These are phyloP conservation scores for Rhizopus stolonifer DNA, from an alignment of 371 early-diverging fungal species.

Conservation along the genomic window DNA sequence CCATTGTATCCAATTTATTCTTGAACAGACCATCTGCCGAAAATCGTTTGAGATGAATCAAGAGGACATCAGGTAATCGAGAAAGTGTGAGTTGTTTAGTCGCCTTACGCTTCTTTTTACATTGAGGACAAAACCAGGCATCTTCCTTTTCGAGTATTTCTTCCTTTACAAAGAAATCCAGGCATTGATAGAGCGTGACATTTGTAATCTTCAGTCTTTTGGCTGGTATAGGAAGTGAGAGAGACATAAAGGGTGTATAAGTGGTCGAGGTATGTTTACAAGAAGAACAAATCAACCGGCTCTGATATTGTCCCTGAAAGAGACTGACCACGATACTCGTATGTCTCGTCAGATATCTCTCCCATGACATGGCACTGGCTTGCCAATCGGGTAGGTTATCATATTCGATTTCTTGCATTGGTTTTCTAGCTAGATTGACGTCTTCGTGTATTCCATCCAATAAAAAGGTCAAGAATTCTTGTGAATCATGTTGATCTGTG, in stretches of 20 bases:
- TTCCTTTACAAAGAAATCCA: slow-evolving; percentile 80
- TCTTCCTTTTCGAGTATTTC: slow-evolving; percentile 89
- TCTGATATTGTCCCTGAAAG: slow-evolving; percentile 88
- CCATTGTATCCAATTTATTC: slow-evolving; percentile 87
- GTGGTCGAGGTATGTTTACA: slow-evolving; percentile 89
- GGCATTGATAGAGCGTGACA: slow-evolving; percentile 75
- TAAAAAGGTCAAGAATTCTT: slow-evolving; percentile 73
- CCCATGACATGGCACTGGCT: slow-evolving; percentile 76
- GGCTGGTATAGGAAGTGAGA: slow-evolving; percentile 90
- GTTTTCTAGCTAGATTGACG: slow-evolving; percentile 43
- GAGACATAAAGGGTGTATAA: slow-evolving; percentile 88
- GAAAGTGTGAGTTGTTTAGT: slow-evolving; percentile 79
- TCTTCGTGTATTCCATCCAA: slow-evolving; percentile 82
- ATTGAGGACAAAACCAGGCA: slow-evolving; percentile 88
- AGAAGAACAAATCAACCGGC: slow-evolving; percentile 75
- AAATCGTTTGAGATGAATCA: slow-evolving; percentile 94
- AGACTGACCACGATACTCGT: slow-evolving; percentile 88
- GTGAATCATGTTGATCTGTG: slow-evolving; percentile 78
- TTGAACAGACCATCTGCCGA: slow-evolving; percentile 91
- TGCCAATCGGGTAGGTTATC: slow-evolving; percentile 51
- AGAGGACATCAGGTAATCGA: slow-evolving; percentile 81
- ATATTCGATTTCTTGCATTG: slow-evolving; percentile 32
- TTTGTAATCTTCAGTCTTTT: slow-evolving; percentile 24
- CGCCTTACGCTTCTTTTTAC: slow-evolving; percentile 71
- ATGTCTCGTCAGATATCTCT: slow-evolving; percentile 72